phyloP scores from a whole-genome alignment of 495 filamentous ascomycete species.

The Pyronema domesticum region DNA sequence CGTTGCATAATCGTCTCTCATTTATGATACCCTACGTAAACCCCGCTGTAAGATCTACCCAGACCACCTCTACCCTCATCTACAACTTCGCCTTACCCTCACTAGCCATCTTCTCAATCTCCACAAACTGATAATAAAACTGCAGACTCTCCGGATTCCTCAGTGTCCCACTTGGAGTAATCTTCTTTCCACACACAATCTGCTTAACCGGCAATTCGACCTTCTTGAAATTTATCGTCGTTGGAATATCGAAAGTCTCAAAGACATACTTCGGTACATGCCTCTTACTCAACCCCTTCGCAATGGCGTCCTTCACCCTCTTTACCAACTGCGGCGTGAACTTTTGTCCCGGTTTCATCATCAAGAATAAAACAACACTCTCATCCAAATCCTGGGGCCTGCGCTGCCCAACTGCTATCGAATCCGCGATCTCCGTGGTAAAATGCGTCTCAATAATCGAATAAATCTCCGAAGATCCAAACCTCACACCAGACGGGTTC shows the following conservation, averaged over 20 bases:
- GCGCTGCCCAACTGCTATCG: slow-evolving; percentile 58
- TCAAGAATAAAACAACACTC: slow-evolving; percentile 54
- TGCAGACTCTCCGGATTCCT: slow-evolving; percentile 57
- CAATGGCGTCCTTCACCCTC: slow-evolving; percentile 44
- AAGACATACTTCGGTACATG: slow-evolving; percentile 67
- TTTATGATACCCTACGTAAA: too few relatives aligned
- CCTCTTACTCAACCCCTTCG: slow-evolving; percentile 43
- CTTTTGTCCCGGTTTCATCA: slow-evolving; percentile 44
- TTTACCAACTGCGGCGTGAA: slow-evolving; percentile 40
- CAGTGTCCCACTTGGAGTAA: slow-evolving; percentile 61
- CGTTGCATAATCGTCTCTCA: too few relatives aligned
- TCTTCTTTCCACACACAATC: slow-evolving; percentile 54
- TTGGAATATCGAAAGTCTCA: slow-evolving; percentile 67
- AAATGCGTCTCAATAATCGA: slow-evolving; percentile 51
- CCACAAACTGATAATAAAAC: slow-evolving; percentile 65
- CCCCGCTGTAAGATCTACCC: too few relatives aligned
- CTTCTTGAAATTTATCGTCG: slow-evolving; percentile 70
- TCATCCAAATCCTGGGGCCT: slow-evolving; percentile 52
- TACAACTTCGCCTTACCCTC: slow-evolving; percentile 22
- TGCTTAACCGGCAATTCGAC: slow-evolving; percentile 74
- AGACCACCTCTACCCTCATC: not conserved
- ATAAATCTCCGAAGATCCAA: slow-evolving; percentile 73
- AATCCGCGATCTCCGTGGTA: slow-evolving; percentile 41
- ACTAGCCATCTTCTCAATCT: slow-evolving; percentile 45
- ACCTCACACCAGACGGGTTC: slow-evolving; percentile 73